Percentiles rank a stretch among this genome's conserved stretches.
These are phyloP conservation scores for Tricholoma hemisulphureum DNA, from an alignment of 768 basidiomycete species.

Conservation along the genomic window DNA sequence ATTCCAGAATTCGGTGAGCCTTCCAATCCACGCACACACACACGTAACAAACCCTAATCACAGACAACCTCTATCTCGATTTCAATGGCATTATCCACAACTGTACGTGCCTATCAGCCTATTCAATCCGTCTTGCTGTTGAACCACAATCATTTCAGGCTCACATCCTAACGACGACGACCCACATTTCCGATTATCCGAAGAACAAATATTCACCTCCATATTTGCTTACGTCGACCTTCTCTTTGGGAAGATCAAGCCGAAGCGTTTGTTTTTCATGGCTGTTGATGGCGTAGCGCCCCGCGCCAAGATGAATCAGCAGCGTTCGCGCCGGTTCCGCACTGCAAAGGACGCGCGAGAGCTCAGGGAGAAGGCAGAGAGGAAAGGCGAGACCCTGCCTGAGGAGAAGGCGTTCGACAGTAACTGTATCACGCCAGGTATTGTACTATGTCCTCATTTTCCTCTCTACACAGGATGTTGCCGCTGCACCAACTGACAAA, in stretches of 20 bases:
- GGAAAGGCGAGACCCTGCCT: conserved; percentile 88
- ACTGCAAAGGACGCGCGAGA: conserved; percentile 93
- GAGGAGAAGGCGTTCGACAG: conserved; percentile 96
- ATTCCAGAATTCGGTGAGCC: conserved; percentile 92
- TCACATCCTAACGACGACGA: conserved; percentile 98
- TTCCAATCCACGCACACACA: neutral
- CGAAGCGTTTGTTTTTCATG: conserved; percentile 98
- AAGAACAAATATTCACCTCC: conserved; percentile 96
- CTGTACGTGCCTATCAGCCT: conserved; percentile 40
- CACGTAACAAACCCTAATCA: neutral
- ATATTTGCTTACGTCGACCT: conserved; percentile 98
- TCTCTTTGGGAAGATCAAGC: conserved; percentile 95
- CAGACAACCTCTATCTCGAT: conserved; percentile 90
- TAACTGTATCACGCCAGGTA: conserved; percentile 98
- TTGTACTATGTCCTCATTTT: conserved; percentile 21
- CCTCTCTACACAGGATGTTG: neutral
- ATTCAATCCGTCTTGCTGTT: neutral
- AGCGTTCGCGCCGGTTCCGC: conserved; percentile 88
- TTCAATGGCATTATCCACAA: conserved; percentile 94
- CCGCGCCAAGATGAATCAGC: conserved; percentile 99
- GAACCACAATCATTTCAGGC: conserved; percentile 39
- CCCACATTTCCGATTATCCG: conserved; percentile 91
- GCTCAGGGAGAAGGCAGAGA: conserved; percentile 78
- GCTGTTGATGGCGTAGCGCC: conserved; percentile 98
- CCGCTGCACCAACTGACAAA: neutral